Evolutionary conservation across 2,329 filamentous ascomycete genomes (phyloP).

Genomic region (Aspergillus niger): DNA sequence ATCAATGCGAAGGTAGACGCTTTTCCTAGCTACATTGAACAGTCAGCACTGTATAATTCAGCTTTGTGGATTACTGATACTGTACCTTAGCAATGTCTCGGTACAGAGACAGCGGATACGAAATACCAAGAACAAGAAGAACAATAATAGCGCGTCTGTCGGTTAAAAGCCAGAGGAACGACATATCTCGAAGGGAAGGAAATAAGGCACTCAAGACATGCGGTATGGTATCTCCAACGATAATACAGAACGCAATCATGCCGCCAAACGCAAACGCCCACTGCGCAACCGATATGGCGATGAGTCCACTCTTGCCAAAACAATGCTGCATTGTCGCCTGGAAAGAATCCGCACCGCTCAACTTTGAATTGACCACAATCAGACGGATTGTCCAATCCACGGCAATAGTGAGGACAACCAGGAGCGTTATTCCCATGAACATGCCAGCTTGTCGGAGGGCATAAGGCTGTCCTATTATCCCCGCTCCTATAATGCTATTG

Average conservation of each 20-base stretch:
- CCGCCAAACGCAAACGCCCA: slow-evolving; percentile 99
- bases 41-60: slow-evolving; percentile 31
- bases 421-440: slow-evolving; percentile 73
- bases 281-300: slow-evolving; percentile 89
- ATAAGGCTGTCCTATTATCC: slow-evolving; percentile 84
- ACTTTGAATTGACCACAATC: slow-evolving; percentile 96
- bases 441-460: slow-evolving; percentile 93
- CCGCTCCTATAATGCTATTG: slow-evolving; percentile 88
- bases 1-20: slow-evolving; percentile 89
- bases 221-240: slow-evolving; percentile 94
- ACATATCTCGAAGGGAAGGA: slow-evolving; percentile 69
- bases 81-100: slow-evolving; percentile 90
- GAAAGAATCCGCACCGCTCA: slow-evolving; percentile 90
- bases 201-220: slow-evolving; percentile 83
- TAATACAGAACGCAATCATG: slow-evolving; percentile 97
- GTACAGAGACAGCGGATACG: slow-evolving; percentile 89
- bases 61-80: slow-evolving; percentile 28
- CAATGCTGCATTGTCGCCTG: slow-evolving; percentile 95
- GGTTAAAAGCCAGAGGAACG: slow-evolving; percentile 79
- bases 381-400: slow-evolving; percentile 98
- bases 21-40: slow-evolving; percentile 73
- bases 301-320: slow-evolving; percentile 82
- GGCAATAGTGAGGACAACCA: slow-evolving; percentile 76
- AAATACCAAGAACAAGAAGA: slow-evolving; percentile 82
- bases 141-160: slow-evolving; percentile 82